phyloP scores from a whole-genome alignment of 225 moss, liverwort and hornwort genomes.

The Sphagnum tenellum region DNA sequence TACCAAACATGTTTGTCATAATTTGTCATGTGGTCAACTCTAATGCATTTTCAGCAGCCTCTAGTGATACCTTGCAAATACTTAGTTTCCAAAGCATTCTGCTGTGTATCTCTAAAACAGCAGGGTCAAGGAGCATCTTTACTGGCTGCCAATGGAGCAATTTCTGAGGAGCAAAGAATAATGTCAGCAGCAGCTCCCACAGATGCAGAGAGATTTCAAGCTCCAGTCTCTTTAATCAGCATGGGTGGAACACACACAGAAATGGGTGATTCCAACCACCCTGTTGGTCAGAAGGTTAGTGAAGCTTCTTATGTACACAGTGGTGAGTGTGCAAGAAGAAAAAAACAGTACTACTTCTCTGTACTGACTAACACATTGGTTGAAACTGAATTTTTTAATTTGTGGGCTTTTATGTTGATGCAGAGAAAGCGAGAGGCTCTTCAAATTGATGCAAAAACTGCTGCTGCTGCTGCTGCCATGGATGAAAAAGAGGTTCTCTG shows the following conservation, averaged over 20 bases:
- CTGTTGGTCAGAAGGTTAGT: slow-evolving; percentile 60
- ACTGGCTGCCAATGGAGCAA: slow-evolving; percentile 45
- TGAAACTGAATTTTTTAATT: too few species aligned
- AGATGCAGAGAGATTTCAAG: slow-evolving; percentile 74
- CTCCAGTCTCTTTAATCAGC: slow-evolving; percentile 56
- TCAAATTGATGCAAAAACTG: slow-evolving; percentile 13
- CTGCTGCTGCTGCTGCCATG: slow-evolving; percentile 67
- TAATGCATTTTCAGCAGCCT: too few species aligned
- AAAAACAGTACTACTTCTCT: too few species aligned
- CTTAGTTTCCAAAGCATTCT: too few species aligned
- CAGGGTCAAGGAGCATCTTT: slow-evolving; percentile 54
- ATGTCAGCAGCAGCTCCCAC: slow-evolving; percentile 49
- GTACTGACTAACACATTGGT: too few species aligned
- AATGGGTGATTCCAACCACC: slow-evolving; percentile 24
- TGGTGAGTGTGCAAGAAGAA: too few species aligned
- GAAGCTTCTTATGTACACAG: neutral
- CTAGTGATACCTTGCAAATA: too few species aligned
- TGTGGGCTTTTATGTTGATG: too few species aligned
- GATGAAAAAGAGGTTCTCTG: slow-evolving; percentile 90
- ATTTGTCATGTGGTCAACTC: too few species aligned
- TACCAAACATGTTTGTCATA: too few species aligned
- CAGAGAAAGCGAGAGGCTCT: too few species aligned
- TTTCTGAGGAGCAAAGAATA: slow-evolving; percentile 48
- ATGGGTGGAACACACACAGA: slow-evolving; percentile 28
- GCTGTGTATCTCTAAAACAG: too few species aligned